Evolutionary conservation across 2,329 filamentous ascomycete genomes (phyloP).

Genomic region (Lasiodiplodia citricola): DNA sequence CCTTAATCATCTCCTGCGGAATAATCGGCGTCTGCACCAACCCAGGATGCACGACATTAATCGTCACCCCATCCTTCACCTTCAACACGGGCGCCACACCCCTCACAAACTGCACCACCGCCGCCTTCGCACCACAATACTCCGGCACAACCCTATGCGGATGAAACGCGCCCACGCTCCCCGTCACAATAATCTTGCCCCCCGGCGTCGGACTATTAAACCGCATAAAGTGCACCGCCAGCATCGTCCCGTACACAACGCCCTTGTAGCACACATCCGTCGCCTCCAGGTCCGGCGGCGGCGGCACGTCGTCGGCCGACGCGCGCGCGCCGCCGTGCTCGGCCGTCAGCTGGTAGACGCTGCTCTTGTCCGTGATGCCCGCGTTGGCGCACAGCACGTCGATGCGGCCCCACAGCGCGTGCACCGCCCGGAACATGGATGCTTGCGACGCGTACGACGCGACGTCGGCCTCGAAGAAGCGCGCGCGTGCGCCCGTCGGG

Average conservation of each 20-base stretch:
- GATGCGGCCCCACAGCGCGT: slow-evolving; percentile 51
- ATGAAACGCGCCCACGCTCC: slow-evolving; percentile 51
- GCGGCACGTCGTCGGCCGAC: slow-evolving; percentile 42
- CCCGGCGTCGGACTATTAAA: slow-evolving; percentile 50
- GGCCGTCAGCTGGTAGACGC: slow-evolving; percentile 50
- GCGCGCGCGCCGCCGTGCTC: slow-evolving; percentile 31
- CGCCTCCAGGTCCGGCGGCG: slow-evolving; percentile 51
- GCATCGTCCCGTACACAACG: slow-evolving; percentile 55
- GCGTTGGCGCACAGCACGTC: slow-evolving; percentile 59
- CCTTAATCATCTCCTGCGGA: slow-evolving; percentile 33
- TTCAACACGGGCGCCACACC: slow-evolving; percentile 30
- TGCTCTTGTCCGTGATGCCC: slow-evolving; percentile 53
- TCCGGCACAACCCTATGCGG: slow-evolving; percentile 54
- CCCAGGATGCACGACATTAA: slow-evolving; percentile 57
- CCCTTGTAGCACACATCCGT: slow-evolving; percentile 60
- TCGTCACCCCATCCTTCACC: slow-evolving; percentile 54
- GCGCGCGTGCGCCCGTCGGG: neutral
- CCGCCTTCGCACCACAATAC: slow-evolving; percentile 59
- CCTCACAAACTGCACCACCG: slow-evolving; percentile 40
- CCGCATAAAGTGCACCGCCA: slow-evolving; percentile 61
- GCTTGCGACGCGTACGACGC: slow-evolving; percentile 53
- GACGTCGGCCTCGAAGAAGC: slow-evolving; percentile 55
- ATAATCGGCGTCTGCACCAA: slow-evolving; percentile 48
- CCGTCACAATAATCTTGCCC: slow-evolving; percentile 53
- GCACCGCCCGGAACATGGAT: slow-evolving; percentile 50